A percentile compares a stretch with the other conserved stretches of the same genome.
phyloP scores from a whole-genome alignment of 2,329 filamentous ascomycete genomes.

The Pseudogymnoascus sp. region DNA sequence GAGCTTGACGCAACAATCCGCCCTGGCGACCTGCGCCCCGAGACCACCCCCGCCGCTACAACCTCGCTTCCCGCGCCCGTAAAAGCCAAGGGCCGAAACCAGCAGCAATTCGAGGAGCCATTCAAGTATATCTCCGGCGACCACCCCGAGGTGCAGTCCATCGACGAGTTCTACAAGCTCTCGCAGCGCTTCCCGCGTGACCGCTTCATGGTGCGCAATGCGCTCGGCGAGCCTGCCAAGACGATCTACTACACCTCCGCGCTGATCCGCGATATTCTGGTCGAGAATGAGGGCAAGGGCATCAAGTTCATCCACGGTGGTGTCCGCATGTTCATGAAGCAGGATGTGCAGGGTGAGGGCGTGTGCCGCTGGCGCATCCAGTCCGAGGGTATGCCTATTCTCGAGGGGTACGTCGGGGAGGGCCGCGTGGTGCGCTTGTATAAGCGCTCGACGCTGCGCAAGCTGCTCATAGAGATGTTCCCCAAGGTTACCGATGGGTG shows the following conservation, averaged over 20 bases:
- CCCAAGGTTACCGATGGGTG: conserved; percentile 71
- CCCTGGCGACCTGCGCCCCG: conserved; percentile 19
- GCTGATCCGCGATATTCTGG: conserved; percentile 76
- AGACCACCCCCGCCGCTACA: conserved; percentile 13
- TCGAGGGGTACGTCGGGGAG: conserved; percentile 82
- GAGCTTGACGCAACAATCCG: conserved; percentile 23
- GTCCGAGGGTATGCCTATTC: conserved; percentile 82
- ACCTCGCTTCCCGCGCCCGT: conserved; percentile 12
- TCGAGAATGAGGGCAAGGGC: conserved; percentile 78
- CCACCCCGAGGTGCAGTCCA: conserved; percentile 67
- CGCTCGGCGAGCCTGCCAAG: conserved; percentile 76
- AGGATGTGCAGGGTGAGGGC: conserved; percentile 78
- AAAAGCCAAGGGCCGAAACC: conserved; percentile 34
- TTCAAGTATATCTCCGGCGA: conserved; percentile 80
- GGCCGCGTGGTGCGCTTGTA: conserved; percentile 65
- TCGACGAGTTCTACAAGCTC: conserved; percentile 78
- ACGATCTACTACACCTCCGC: conserved; percentile 93
- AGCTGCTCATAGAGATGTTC: conserved; percentile 92
- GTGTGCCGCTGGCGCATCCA: conserved; percentile 94
- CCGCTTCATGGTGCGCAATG: conserved; percentile 94
- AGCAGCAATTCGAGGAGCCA: conserved; percentile 65
- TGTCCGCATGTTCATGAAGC: conserved; percentile 98
- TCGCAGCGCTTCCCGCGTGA: conserved; percentile 78
- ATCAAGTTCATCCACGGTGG: conserved; percentile 95
- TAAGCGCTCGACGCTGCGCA: conserved; percentile 70